Evolutionary conservation across 257 asterid species (phyloP).

Genomic region (Gardenia jasminoides): DNA sequence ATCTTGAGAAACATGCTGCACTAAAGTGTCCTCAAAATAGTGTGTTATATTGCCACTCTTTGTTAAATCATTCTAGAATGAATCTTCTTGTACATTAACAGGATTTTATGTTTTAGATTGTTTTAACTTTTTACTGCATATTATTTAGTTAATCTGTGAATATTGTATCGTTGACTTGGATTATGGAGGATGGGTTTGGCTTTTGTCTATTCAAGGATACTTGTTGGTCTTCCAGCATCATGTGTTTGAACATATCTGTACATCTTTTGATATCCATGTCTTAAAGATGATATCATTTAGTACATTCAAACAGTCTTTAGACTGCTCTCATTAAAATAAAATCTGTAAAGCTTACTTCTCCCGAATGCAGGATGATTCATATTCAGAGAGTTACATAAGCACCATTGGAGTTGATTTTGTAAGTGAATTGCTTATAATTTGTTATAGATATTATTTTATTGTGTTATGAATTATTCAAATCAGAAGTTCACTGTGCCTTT

Average conservation of each 20-base stretch:
- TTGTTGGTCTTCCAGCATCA: background rate
- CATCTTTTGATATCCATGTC: background rate
- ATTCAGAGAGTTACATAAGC: conserved; percentile 62
- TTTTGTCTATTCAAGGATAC: background rate
- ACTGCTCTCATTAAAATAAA: conserved; percentile 2
- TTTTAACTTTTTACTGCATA: background rate
- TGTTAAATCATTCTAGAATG: background rate
- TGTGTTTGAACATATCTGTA: background rate
- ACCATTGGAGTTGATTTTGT: conserved; percentile 65
- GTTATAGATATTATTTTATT: conserved; percentile 5
- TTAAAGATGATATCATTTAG: background rate
- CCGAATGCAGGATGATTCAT: conserved; percentile 51
- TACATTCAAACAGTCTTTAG: background rate
- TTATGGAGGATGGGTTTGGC: background rate
- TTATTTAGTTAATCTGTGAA: background rate
- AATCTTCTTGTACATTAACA: background rate
- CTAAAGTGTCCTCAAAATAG: too few relatives aligned
- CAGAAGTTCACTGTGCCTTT: background rate
- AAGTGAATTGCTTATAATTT: conserved; percentile 25
- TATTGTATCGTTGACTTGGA: background rate
- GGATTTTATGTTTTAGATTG: background rate
- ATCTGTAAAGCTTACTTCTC: background rate
- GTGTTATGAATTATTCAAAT: background rate
- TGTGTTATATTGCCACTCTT: background rate
- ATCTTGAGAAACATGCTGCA: background rate